Evolutionary conservation across 345 rosid species (phyloP).

Genomic region (Euphorbia lathyris): DNA sequence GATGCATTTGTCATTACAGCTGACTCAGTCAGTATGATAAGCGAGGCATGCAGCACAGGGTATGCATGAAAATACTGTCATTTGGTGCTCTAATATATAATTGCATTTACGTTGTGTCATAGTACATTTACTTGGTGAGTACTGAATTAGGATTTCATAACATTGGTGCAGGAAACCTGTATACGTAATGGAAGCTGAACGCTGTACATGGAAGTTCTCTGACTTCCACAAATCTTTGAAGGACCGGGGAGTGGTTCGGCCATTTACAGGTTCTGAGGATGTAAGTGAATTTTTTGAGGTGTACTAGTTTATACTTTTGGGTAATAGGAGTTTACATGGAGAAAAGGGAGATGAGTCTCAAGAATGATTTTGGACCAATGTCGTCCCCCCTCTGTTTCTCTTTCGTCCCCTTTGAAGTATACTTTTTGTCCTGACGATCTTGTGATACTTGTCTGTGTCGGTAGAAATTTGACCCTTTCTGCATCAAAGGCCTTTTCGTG

Average conservation of each 20-base stretch:
- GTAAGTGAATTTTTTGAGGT: slow-evolving; percentile 45
- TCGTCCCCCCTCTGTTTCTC: too few relatives aligned
- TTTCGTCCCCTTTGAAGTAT: not conserved
- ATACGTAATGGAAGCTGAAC: slow-evolving; percentile 74
- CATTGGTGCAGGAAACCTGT: slow-evolving; percentile 75
- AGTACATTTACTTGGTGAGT: slow-evolving; percentile 6
- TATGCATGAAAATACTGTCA: slow-evolving; percentile 29
- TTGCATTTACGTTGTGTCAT: not conserved
- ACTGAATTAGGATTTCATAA: not conserved
- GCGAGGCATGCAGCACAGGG: slow-evolving; percentile 99
- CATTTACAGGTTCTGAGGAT: slow-evolving; percentile 87
- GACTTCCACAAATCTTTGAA: slow-evolving; percentile 83
- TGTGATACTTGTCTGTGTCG: not conserved
- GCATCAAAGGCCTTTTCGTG: not conserved
- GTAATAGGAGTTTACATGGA: not conserved
- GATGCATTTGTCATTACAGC: slow-evolving; percentile 96
- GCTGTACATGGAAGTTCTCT: slow-evolving; percentile 82
- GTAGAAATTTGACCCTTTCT: not conserved
- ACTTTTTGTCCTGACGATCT: not conserved
- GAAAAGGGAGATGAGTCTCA: too few relatives aligned
- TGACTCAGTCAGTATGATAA: slow-evolving; percentile 88
- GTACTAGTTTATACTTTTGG: not conserved
- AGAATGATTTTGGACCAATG: too few relatives aligned
- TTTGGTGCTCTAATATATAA: not conserved
- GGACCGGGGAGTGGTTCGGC: slow-evolving; percentile 79